These are phyloP conservation scores for Rhodotorula sp. DNA, from an alignment of 1,284 basidiomycete species.

Conservation along the genomic window DNA sequence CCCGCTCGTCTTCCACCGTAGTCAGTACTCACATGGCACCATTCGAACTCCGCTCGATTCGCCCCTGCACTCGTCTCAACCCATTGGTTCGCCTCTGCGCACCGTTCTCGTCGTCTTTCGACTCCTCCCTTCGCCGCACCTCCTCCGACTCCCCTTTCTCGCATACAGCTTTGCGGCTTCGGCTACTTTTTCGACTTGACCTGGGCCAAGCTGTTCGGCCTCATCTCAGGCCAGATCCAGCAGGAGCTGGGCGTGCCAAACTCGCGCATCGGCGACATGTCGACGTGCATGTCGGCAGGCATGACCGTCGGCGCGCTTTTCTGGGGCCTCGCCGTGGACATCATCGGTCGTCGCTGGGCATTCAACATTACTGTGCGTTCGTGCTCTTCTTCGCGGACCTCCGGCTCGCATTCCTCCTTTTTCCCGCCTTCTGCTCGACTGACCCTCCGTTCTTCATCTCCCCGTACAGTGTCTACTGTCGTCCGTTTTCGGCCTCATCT, in stretches of 20 bases:
- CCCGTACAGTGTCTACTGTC: conserved; percentile 61
- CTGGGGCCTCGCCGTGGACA: conserved; percentile 54
- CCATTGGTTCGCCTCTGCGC: no score
- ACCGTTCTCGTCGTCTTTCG: no score
- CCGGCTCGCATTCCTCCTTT: no score
- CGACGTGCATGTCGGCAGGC: conserved; percentile 64
- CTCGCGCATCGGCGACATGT: conserved; percentile 61
- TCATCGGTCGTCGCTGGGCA: conserved; percentile 46
- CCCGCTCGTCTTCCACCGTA: neutral
- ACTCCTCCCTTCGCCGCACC: no score
- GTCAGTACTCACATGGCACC: no score
- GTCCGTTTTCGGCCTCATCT: conserved; percentile 63
- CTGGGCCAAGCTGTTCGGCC: conserved; percentile 42
- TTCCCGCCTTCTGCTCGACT: conserved; percentile 48
- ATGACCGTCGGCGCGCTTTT: conserved; percentile 54
- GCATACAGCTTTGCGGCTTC: conserved; percentile 37
- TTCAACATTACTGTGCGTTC: conserved; percentile 1
- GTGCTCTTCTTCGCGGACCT: no score
- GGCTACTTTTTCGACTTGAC: conserved; percentile 44
- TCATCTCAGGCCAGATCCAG: conserved; percentile 35
- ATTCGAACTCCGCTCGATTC: no score
- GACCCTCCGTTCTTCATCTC: conserved; percentile 54
- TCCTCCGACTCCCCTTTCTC: no score
- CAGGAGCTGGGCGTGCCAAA: conserved; percentile 49
- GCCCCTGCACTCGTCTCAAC: no score